Evolutionary conservation across 345 rosid species (phyloP), one percentile per base, ranked within the genome.

Genomic region (Salix suchowensis): DNA sequence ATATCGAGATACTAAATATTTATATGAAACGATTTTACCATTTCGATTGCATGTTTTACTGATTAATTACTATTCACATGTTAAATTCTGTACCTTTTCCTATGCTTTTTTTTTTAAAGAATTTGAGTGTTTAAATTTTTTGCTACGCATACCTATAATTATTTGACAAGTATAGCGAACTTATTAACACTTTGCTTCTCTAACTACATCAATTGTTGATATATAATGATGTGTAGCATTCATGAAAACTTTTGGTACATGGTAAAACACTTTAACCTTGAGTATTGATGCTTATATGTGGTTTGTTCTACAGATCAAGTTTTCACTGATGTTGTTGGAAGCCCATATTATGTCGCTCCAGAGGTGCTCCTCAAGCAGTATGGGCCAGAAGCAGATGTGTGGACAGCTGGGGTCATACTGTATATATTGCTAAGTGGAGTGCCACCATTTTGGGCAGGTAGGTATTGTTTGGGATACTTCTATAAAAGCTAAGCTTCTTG

Each of bases 391-490:
- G 98, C 98, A 30, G 98, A 95, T 82, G 98, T 95, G 55, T 95
- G 98, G 98, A 95, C 98, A 21, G 97, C 97, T 44, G 98, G 98
- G 72, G 94, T 95, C 82, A 95, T 95, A 81, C 79, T 95, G 77
- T 95, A 95, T 76, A 95, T 95, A 81, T 85, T 95, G 89, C 87
- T 95, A 74, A 93, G 98, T 82, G 98, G 98, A 55, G 98, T 95
- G 78, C 98, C 98, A 24, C 98, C 98, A 60, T 95, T 94, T 82
- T 95, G 99, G 98, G 99, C 99, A 83, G 99, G 99, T 95, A 83
- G 39, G 82, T 77, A 37, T 65, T 24, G 21, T 46, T 50, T 71
- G 46, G 28, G 50, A 42, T 74, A 10, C 72, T 55, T 65, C 32
- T 19, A 37, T 30, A 46, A 52, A 28, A 7, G 48, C 7, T 58